Evolutionary conservation across 768 basidiomycete genomes (phyloP), one percentile per base, ranked within the genome.

Genomic region (Pleurotus eryngii): DNA sequence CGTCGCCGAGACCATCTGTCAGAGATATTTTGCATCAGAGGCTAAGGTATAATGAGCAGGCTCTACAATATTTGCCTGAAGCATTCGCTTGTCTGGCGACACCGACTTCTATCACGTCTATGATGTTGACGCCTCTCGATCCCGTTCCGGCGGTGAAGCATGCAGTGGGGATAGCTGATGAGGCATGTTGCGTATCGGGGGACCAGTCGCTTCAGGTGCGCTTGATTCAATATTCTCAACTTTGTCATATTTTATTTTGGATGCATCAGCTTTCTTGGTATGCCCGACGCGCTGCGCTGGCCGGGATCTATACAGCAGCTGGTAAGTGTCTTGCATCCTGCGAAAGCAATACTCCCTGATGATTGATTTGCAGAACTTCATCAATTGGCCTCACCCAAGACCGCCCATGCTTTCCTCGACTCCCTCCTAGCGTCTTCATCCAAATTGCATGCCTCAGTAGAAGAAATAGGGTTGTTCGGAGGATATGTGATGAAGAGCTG

Each of bases 351-450:
- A 57, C 5, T 39, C 26, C 24, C 17, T 39, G 14, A n/a, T 18
- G 11, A 57, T 53, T 22, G 5, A 14, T 61, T 55, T 35, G 12
- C 61, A 85, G 91, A 93, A 70, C 74, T 94, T 14, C 91, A 92
- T 64, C 91, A 94, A 65, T 66, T 94, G n/a, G 79, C 82, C 0
- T 93, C 91, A 1, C 89, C 91, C 3, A 64, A 73, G 11, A 90
- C 90, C 2, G 83, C 88, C 0, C 70, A 74, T 26, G 70, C 74
- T 2, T 92, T 94, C 73, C 75, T 94, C 12, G 84, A 87, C 46
- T 71, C 77, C 6, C 80, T 92, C 5, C 75, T 93, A 12, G 74
- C 78, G 8, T 70, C 77, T 2, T 79, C 83, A 2, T 69, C 74
- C 2, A 60, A 69, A 1, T 62, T 84, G 0, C 77, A 82, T 46